A percentile compares a stretch with the other conserved stretches of the same genome.
Conservation (phyloP, 225 moss, liverwort and hornwort genomes). For the Pleurozium schreberi region DNA sequence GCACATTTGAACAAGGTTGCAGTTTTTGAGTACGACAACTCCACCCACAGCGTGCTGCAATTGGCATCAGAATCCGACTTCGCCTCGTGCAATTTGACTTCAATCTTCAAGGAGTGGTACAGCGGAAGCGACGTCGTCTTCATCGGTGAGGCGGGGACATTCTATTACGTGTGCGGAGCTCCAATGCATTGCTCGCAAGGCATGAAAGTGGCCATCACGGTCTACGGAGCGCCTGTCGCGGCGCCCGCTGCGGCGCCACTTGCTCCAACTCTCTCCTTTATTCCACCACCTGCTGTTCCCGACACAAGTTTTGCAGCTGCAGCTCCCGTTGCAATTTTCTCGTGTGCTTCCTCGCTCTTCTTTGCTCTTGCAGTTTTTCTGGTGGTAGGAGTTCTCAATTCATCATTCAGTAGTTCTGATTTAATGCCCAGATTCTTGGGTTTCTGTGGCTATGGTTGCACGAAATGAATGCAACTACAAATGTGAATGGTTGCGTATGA, state of each 20-base stretch:
- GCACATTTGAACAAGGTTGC: background rate
- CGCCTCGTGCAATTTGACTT: background rate
- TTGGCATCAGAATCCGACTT: background rate
- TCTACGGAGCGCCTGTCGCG: background rate
- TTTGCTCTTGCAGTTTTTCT: background rate
- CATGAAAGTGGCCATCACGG: background rate
- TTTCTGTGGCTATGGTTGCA: background rate
- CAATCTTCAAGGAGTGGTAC: background rate
- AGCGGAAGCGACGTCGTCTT: background rate
- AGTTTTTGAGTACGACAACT: constrained; percentile 21
- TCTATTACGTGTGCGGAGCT: background rate
- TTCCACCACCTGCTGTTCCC: background rate
- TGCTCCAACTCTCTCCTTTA: background rate
- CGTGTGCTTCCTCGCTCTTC: background rate
- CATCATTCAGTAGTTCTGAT: background rate
- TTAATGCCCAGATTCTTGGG: background rate
- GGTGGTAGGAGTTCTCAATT: background rate
- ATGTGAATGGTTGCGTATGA: background rate
- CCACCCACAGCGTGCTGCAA: constrained; percentile 11
- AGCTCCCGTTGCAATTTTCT: background rate
- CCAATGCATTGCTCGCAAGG: background rate
- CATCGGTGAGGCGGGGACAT: background rate
- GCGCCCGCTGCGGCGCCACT: background rate
- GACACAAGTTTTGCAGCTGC: background rate
- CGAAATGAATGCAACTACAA: background rate